Evolutionary conservation across 2,329 filamentous ascomycete species (phyloP), one percentile per base, ranked within the genome.

Genomic region (Eurotiales sp.): DNA sequence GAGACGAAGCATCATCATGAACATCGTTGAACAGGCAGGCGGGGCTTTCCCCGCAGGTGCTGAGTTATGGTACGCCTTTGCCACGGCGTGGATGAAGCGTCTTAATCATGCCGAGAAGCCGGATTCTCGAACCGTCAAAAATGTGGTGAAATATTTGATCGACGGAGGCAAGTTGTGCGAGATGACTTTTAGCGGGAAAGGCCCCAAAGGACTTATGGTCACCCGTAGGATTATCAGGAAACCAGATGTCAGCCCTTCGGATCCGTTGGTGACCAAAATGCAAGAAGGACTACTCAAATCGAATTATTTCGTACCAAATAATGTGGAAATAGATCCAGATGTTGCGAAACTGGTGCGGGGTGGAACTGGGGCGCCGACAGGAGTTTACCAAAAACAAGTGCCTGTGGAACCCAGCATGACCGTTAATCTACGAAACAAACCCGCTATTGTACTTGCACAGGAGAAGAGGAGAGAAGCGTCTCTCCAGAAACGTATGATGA

Each of bases 31-130:
- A 40, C 71, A 73, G 44, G 77, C 77, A 50, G 72, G 73, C 41
- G 82, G 82, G 7, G 75, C 78, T 2, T 83, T 78, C 48, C 79
- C 81, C 2, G 72, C 77, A 32, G 74, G 78, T 21, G 70, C 69
- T 40, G 79, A 82, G 56, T 71, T 84, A n/a, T 75, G 72, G 63
- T 72, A 75, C 55, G 76, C 81, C 8, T 83, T 82, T 56, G 66
- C 72, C 12, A 74, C 74, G 2, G 66, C 74, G 14, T 85, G 81
- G 80, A 67, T 74, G 46, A 73, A 70, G 54, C 36, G 46, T 32
- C 59, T 65, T 8, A 73, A 72, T 12, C 63, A 71, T 53, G 63
- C 71, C 37, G 70, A 71, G 51, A 72, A 61, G 44, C 80, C 81
- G 0, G 78, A 83, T 55, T 68, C 73, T 30, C 71, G 75, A 32